A percentile compares a stretch with the other conserved stretches of the same genome.
These are phyloP conservation scores for Amyloporia xantha DNA, from an alignment of 768 basidiomycete species.

Conservation along the genomic window DNA sequence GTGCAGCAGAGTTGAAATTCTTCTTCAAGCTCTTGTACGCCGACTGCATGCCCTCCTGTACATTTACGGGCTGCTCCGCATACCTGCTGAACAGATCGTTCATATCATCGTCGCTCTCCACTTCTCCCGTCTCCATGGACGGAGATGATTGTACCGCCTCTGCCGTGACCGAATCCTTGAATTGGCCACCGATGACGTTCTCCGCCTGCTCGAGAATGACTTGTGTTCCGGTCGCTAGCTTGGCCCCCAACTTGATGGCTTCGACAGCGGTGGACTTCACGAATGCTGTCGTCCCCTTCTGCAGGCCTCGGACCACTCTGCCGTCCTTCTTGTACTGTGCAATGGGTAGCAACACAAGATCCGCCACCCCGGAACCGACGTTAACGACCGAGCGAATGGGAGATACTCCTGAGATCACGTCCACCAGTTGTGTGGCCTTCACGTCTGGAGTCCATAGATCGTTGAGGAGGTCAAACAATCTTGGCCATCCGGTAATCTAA, in stretches of 20 bases:
- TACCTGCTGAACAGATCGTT: conserved; percentile 76
- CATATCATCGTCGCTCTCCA: conserved; percentile 38
- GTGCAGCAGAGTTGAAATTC: conserved; percentile 90
- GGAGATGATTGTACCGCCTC: conserved; percentile 49
- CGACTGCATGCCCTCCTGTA: conserved; percentile 81
- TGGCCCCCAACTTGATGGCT: conserved; percentile 90
- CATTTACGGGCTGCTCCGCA: conserved; percentile 81
- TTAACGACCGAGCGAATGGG: conserved; percentile 97
- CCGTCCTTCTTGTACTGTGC: conserved; percentile 98
- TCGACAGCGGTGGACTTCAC: conserved; percentile 93
- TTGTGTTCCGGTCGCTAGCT: conserved; percentile 93
- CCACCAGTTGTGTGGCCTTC: conserved; percentile 95
- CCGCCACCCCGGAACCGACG: conserved; percentile 94
- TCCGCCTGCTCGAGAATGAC: conserved; percentile 97
- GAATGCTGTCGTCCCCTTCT: conserved; percentile 90
- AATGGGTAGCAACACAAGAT: conserved; percentile 91
- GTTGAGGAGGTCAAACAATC: conserved; percentile 86
- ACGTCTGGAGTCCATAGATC: conserved; percentile 99
- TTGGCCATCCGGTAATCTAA: conserved; percentile 90
- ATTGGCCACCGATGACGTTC: conserved; percentile 77
- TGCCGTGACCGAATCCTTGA: conserved; percentile 55
- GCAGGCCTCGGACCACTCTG: conserved; percentile 83
- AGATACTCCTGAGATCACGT: conserved; percentile 93
- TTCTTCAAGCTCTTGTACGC: conserved; percentile 86
- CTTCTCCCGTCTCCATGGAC: conserved; percentile 20